These are phyloP conservation scores for Striga asiatica DNA, from an alignment of 257 asterid species.

Conservation along the genomic window DNA sequence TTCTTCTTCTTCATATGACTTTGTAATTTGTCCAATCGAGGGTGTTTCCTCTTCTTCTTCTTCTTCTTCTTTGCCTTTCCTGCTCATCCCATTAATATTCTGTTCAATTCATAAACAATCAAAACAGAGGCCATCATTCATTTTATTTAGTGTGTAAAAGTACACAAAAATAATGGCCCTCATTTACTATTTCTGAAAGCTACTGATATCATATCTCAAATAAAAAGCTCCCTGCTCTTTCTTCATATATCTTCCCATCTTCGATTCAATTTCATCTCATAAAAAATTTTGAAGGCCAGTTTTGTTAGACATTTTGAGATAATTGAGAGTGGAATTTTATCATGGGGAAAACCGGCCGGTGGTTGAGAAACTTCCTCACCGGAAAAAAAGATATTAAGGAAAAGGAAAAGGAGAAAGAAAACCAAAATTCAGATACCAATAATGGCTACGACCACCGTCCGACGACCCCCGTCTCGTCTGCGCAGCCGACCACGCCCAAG, in stretches of 20 bases:
- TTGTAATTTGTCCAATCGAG: no score
- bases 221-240: slow-evolving; percentile 15
- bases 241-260: neutral
- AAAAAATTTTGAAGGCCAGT: slow-evolving; percentile 13
- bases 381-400: slow-evolving; percentile 45
- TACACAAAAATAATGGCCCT: slow-evolving; percentile 25
- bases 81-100: no score
- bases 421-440: slow-evolving; percentile 2
- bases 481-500: slow-evolving; percentile 51
- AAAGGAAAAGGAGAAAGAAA: slow-evolving; percentile 28
- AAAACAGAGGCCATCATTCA: neutral
- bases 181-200: slow-evolving; percentile 22
- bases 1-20: no score
- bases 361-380: slow-evolving; percentile 59
- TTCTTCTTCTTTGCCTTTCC: no score
- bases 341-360: slow-evolving; percentile 89
- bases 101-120: slow-evolving; percentile 12
- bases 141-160: slow-evolving; percentile 5
- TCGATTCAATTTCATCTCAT: no score
- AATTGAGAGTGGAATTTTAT: slow-evolving; percentile 36
- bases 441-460: slow-evolving; percentile 22
- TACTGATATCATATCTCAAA: slow-evolving; percentile 17
- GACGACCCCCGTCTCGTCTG: slow-evolving; percentile 36
- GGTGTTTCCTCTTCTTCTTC: no score
- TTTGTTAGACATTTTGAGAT: slow-evolving; percentile 18